Percentiles rank a stretch among this genome's conserved stretches.
Conservation (phyloP, 768 basidiomycete genomes). For the Hemileccinum rubropunctum region DNA sequence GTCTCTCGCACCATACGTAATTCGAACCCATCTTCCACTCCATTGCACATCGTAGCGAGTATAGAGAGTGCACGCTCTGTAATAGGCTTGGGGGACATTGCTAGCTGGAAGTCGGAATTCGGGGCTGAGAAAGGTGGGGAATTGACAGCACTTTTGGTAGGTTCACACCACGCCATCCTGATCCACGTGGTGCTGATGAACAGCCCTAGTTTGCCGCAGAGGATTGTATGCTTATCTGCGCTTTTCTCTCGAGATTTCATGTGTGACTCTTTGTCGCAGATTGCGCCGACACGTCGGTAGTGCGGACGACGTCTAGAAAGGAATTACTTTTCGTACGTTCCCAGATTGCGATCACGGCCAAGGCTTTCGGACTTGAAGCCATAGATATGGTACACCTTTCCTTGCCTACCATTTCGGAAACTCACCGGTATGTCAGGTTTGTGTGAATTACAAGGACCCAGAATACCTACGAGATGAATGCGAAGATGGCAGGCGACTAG, state of each 20-base stretch:
- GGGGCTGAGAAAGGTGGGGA: constrained; percentile 45
- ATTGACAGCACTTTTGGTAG: constrained; percentile 60
- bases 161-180: background rate
- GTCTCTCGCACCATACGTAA: constrained; percentile 45
- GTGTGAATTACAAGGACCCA: constrained; percentile 80
- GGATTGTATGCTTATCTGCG: constrained; percentile 60
- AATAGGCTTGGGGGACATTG: constrained; percentile 67
- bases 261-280: constrained; percentile 44
- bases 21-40: constrained; percentile 27
- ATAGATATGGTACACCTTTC: constrained; percentile 76
- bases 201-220: constrained; percentile 82
- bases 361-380: constrained; percentile 77
- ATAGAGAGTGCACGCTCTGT: constrained; percentile 81
- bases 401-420: background rate
- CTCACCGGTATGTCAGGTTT: constrained; percentile 52
- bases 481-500: constrained; percentile 72
- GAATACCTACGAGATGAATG: constrained; percentile 71
- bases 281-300: constrained; percentile 85
- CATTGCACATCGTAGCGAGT: constrained; percentile 68
- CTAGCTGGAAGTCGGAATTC: constrained; percentile 57
- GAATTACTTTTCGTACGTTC: constrained; percentile 87
- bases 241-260: background rate
- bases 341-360: constrained; percentile 75
- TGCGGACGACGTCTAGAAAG: constrained; percentile 66
- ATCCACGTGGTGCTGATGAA: background rate